Evolutionary conservation across 495 filamentous ascomycete species (phyloP).

Genomic region (Podospora conica): DNA sequence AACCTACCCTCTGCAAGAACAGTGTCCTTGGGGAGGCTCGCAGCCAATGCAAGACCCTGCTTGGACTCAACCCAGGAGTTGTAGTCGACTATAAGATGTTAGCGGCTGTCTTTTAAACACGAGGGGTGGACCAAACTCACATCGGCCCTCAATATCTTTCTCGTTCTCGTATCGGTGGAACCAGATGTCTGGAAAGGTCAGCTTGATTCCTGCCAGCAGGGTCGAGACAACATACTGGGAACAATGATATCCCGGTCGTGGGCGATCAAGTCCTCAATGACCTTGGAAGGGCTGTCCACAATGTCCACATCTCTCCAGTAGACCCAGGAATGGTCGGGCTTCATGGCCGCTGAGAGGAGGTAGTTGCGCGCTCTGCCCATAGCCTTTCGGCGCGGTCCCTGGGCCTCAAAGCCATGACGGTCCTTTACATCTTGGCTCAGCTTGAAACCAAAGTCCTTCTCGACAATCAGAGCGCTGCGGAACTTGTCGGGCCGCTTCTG

Average conservation of each 20-base stretch:
- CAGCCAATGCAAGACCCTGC: slow-evolving; percentile 65
- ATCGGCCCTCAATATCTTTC: slow-evolving; percentile 87
- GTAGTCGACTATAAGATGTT: slow-evolving; percentile 69
- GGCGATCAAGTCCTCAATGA: slow-evolving; percentile 91
- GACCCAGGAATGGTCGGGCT: slow-evolving; percentile 94
- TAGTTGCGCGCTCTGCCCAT: slow-evolving; percentile 92
- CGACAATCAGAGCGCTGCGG: slow-evolving; percentile 70
- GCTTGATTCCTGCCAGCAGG: slow-evolving; percentile 2
- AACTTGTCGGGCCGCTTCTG: slow-evolving; percentile 82
- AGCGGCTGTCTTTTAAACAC: slow-evolving; percentile 7
- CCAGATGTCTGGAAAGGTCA: slow-evolving; percentile 73
- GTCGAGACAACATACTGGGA: slow-evolving; percentile 62
- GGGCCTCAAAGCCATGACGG: slow-evolving; percentile 78
- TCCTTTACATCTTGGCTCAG: slow-evolving; percentile 70
- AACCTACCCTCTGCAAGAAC: slow-evolving; percentile 75
- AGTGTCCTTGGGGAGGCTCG: slow-evolving; percentile 66
- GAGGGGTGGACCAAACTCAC: slow-evolving; percentile 46
- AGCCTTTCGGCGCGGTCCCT: slow-evolving; percentile 83
- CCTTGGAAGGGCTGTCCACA: slow-evolving; percentile 75
- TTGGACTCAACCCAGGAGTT: slow-evolving; percentile 98
- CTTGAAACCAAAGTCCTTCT: slow-evolving; percentile 79
- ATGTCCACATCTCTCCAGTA: slow-evolving; percentile 99
- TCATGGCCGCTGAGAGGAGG: slow-evolving; percentile 74
- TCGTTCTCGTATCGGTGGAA: slow-evolving; percentile 87
- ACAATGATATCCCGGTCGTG: slow-evolving; percentile 91